Evolutionary conservation across 345 rosid species (phyloP).

Genomic region (Syzygium aqueum): DNA sequence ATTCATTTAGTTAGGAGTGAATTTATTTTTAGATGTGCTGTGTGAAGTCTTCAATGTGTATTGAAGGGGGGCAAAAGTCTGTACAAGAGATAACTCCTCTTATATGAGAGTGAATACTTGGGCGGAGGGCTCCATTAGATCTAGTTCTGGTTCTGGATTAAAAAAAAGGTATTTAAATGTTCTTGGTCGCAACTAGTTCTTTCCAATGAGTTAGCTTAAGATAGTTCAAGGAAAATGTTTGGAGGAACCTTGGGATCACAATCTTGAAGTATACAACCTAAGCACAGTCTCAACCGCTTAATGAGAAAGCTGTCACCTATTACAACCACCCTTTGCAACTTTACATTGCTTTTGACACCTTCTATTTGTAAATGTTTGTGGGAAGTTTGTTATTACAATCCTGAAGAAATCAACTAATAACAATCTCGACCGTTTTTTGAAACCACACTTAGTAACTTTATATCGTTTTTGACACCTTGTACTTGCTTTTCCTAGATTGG

Average conservation of each 20-base stretch:
- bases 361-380: neutral
- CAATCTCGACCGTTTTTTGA: neutral
- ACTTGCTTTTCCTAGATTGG: conserved; percentile 46
- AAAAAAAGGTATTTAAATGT: neutral
- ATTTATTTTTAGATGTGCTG: neutral
- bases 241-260: neutral
- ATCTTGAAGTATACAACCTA: neutral
- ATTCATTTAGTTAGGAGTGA: neutral
- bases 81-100: neutral
- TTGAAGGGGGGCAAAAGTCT: neutral
- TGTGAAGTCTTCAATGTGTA: neutral
- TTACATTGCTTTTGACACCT: neutral
- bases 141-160: neutral
- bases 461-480: neutral
- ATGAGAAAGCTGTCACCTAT: neutral
- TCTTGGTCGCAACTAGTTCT: neutral
- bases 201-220: neutral
- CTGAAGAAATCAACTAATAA: neutral
- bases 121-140: neutral
- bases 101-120: neutral
- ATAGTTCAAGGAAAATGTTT: neutral
- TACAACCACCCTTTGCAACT: neutral
- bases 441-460: neutral
- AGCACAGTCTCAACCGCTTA: neutral
- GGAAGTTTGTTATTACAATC: neutral